Conservation (phyloP, 2,329 filamentous ascomycete genomes). For the Dactylellina haptotyla region DNA sequence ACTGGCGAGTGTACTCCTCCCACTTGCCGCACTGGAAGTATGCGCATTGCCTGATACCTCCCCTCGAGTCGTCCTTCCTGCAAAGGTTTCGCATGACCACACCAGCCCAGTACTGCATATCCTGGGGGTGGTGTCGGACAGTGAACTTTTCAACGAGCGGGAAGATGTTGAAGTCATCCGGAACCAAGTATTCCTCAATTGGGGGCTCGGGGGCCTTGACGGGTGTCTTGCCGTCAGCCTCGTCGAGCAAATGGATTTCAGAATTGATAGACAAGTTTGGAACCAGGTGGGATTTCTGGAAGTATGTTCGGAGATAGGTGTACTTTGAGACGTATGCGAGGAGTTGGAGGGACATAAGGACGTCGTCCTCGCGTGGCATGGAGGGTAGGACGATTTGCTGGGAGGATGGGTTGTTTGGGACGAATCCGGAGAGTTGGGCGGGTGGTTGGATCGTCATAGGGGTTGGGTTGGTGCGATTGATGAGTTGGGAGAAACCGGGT, state of each 20-base stretch:
- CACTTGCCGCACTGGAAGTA: constrained; percentile 99
- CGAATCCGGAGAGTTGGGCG: constrained; percentile 78
- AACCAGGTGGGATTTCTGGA: constrained; percentile 92
- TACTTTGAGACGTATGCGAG: constrained; percentile 99
- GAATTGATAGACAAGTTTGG: constrained; percentile 89
- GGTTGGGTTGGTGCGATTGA: constrained; percentile 44
- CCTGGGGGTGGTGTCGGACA: constrained; percentile 89
- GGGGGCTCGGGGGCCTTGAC: constrained; percentile 71
- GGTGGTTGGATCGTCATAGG: constrained; percentile 59
- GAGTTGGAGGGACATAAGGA: constrained; percentile 95
- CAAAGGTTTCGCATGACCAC: constrained; percentile 99
- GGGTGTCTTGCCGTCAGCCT: constrained; percentile 64
- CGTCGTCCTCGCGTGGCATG: constrained; percentile 96
- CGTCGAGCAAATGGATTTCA: constrained; percentile 82
- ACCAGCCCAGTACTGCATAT: constrained; percentile 99
- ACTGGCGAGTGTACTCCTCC: constrained; percentile 96
- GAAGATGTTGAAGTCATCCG: constrained; percentile 98
- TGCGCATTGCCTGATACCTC: constrained; percentile 94
- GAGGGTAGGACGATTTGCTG: constrained; percentile 80
- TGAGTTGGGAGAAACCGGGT: constrained; percentile 76
- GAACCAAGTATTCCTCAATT: constrained; percentile 82
- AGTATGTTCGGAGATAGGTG: constrained; percentile 93
- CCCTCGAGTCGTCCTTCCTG: constrained; percentile 93
- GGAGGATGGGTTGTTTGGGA: constrained; percentile 75
- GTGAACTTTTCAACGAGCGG: constrained; percentile 98